A percentile compares a stretch with the other conserved stretches of the same genome.
Conservation (phyloP, 345 rosid genomes). For the Camelina hispida region DNA sequence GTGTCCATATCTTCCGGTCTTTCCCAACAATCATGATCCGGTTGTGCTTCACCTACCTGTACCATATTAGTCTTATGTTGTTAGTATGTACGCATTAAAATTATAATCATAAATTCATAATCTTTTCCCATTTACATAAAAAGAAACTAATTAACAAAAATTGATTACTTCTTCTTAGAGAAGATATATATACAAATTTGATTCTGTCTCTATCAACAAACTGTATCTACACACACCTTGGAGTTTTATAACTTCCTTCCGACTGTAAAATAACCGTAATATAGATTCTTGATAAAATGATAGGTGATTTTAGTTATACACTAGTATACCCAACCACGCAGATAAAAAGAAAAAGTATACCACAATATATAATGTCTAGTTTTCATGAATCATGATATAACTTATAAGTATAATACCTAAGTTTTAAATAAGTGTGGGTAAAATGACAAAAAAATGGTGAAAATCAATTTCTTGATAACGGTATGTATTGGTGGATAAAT, state of each 20-base stretch:
- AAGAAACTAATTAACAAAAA: not conserved
- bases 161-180: conserved; percentile 7
- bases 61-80: not conserved
- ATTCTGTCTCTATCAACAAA: conserved; percentile 13
- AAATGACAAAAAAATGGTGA: conserved; percentile 1
- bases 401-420: not conserved
- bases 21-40: conserved; percentile 81
- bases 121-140: not conserved
- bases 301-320: not conserved
- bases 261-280: not conserved
- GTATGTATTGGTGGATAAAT: not conserved
- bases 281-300: not conserved
- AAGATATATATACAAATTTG: conserved; percentile 1
- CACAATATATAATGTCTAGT: not conserved
- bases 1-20: conserved; percentile 98
- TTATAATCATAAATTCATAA: not conserved
- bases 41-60: conserved; percentile 61
- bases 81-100: not conserved
- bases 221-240: not conserved
- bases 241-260: not conserved
- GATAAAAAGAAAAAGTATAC: not conserved
- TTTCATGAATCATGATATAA: not conserved
- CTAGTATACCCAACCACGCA: not conserved
- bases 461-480: not conserved
- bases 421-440: not conserved